These are phyloP conservation scores for Claviceps quebecensis DNA, from an alignment of 2,329 filamentous ascomycete species.

Conservation along the genomic window DNA sequence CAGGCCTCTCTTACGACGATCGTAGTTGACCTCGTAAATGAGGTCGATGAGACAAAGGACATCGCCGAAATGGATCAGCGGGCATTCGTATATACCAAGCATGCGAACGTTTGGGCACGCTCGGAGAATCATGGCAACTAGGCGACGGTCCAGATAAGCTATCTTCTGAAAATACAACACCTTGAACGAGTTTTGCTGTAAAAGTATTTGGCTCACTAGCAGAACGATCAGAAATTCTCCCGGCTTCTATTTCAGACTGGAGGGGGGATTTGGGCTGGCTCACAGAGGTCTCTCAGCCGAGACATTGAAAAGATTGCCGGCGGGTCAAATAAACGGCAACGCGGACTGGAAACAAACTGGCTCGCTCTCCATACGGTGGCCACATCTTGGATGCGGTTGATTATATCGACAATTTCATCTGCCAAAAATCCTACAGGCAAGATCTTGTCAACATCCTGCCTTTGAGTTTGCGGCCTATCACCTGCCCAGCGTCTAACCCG, in stretches of 20 bases:
- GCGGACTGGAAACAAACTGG: constrained; percentile 7
- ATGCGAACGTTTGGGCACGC: constrained; percentile 17
- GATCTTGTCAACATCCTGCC: background rate
- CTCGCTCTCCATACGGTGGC: constrained; percentile 7
- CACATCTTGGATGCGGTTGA: constrained; percentile 1
- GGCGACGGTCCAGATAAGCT: constrained; percentile 18
- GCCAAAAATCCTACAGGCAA: constrained; percentile 2
- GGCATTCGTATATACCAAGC: constrained; percentile 24
- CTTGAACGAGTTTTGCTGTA: constrained; percentile 7
- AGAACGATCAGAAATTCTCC: background rate
- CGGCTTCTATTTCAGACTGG: background rate
- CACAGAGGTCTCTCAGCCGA: constrained; percentile 11
- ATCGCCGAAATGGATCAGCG: constrained; percentile 23
- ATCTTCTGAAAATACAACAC: constrained; percentile 18
- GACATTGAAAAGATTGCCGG: constrained; percentile 5
- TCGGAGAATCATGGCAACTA: constrained; percentile 21
- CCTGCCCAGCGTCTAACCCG: background rate
- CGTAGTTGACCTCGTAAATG: constrained; percentile 20
- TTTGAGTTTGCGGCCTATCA: background rate
- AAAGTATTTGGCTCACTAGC: constrained; percentile 13
- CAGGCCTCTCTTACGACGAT: constrained; percentile 6
- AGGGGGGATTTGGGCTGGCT: constrained; percentile 6
- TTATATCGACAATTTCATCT: background rate
- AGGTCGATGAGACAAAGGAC: constrained; percentile 20
- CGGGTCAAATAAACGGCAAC: constrained; percentile 5